Evolutionary conservation across 2,329 filamentous ascomycete species (phyloP).

Genomic region (Lachnellula arida): DNA sequence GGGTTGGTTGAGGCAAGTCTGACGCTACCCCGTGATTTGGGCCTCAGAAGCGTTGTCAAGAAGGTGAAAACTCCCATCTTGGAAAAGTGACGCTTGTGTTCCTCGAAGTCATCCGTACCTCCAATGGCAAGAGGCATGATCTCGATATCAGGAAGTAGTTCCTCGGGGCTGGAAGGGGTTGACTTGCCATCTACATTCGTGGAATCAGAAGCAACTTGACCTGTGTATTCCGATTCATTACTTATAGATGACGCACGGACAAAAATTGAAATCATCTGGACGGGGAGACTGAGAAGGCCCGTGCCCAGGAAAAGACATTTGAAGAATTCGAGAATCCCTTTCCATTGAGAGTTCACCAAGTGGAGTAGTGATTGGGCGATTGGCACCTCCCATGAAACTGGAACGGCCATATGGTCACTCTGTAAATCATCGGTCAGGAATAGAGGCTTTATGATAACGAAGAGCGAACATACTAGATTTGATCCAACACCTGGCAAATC

Average conservation of each 20-base stretch:
- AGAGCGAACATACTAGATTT: neutral
- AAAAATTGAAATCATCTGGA: conserved; percentile 1
- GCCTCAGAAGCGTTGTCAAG: conserved; percentile 1
- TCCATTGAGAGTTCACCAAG: neutral
- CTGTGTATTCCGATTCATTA: neutral
- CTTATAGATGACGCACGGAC: conserved; percentile 1
- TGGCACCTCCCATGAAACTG: conserved; percentile 7
- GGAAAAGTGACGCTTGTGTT: neutral
- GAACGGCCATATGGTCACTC: conserved; percentile 4
- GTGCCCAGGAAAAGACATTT: conserved; percentile 9
- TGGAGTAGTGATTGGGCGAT: neutral
- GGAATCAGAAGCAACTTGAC: neutral
- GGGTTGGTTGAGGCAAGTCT: conserved; percentile 4
- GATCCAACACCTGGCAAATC: conserved; percentile 7
- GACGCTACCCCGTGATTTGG: conserved; percentile 5
- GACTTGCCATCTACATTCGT: neutral
- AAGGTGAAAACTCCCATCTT: conserved; percentile 7
- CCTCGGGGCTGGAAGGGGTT: no score
- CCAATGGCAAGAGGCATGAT: conserved; percentile 5
- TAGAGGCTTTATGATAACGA: neutral
- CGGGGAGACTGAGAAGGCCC: conserved; percentile 1
- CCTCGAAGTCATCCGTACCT: conserved; percentile 3
- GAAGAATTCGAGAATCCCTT: conserved; percentile 1
- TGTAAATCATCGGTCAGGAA: neutral
- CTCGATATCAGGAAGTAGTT: no score